Evolutionary conservation across 345 rosid species (phyloP).

Genomic region (Nasturtium officinale): DNA sequence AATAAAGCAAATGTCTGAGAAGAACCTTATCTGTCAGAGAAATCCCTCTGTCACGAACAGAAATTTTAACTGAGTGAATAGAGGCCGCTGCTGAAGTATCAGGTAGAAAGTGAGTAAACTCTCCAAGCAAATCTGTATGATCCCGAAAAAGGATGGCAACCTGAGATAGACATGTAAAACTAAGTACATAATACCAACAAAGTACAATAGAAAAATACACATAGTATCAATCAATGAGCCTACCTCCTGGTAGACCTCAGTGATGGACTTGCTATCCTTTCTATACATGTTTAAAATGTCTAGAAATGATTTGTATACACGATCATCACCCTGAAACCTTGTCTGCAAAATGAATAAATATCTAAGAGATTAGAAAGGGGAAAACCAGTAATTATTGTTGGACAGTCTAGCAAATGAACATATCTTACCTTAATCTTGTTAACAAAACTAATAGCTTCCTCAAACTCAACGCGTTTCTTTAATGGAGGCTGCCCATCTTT

Average conservation of each 20-base stretch:
- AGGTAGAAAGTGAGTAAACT: slow-evolving; percentile 84
- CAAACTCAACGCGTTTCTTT: slow-evolving; percentile 86
- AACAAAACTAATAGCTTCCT: slow-evolving; percentile 88
- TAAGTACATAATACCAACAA: neutral
- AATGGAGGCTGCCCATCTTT: slow-evolving; percentile 66
- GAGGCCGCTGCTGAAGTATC: slow-evolving; percentile 62
- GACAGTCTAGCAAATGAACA: neutral
- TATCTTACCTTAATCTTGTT: slow-evolving; percentile 78
- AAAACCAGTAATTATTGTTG: neutral
- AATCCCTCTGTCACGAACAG: slow-evolving; percentile 55
- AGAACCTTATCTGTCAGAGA: slow-evolving; percentile 61
- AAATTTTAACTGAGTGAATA: slow-evolving; percentile 29
- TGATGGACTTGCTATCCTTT: slow-evolving; percentile 80
- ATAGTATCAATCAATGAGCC: slow-evolving; percentile 22
- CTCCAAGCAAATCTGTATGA: slow-evolving; percentile 74
- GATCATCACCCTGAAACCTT: slow-evolving; percentile 89
- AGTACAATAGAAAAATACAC: neutral
- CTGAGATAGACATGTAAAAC: slow-evolving; percentile 43
- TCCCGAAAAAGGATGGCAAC: slow-evolving; percentile 73
- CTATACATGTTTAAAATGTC: slow-evolving; percentile 88
- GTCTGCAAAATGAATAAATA: slow-evolving; percentile 50
- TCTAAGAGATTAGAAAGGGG: neutral
- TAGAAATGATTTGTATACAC: slow-evolving; percentile 82
- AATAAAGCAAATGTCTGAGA: neutral
- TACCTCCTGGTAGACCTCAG: slow-evolving; percentile 87